Evolutionary conservation across 2,329 filamentous ascomycete species (phyloP), one percentile per base, ranked within the genome.

Genomic region (Escovopsis sp.): DNA sequence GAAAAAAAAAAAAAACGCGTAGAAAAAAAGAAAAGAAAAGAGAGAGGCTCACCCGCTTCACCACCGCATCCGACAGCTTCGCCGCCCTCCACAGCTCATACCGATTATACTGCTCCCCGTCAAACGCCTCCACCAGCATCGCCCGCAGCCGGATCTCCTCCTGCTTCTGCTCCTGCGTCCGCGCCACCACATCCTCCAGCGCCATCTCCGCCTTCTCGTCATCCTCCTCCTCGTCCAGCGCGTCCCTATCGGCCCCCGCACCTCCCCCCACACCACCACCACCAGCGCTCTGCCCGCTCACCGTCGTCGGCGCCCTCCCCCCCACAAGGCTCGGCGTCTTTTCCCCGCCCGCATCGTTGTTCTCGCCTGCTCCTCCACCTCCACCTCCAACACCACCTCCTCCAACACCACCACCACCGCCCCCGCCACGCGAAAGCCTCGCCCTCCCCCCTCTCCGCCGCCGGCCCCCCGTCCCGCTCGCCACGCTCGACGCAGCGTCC

Each of bases 31-130:
- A 30, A 30, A 30, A 8, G 8, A 30, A 11, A 9, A 8, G 27
- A 11, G 27, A 30, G 20, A 24, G 11, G 58, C 71, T 44, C 63
- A 79, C 76, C 53, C 79, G 71, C 54, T 82, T 74, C 43, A 87
- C 79, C 14, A 79, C 76, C 7, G 76, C 71, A 48, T 81, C 78
- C 16, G 75, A 72, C 34, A 88, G 62, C 51, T 81, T 83, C 30
- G 76, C 74, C 9, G 76, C 74, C 46, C 81, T 72, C 72, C 77
- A 87, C 16, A 74, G 69, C 56, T 81, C 80, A 54, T 83, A 86
- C 39, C 82, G 71, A 42, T 76, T 69, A 50, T 77, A 76, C 57
- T 87, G 82, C 16, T 75, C 68, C n/a, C 61, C 58, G 39, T 79
- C 74, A 59, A 87, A 78, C 41, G 71, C 70, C 37, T 76, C 68